Conservation (phyloP, 2,329 filamentous ascomycete genomes). For the Cercospora citrullina region DNA sequence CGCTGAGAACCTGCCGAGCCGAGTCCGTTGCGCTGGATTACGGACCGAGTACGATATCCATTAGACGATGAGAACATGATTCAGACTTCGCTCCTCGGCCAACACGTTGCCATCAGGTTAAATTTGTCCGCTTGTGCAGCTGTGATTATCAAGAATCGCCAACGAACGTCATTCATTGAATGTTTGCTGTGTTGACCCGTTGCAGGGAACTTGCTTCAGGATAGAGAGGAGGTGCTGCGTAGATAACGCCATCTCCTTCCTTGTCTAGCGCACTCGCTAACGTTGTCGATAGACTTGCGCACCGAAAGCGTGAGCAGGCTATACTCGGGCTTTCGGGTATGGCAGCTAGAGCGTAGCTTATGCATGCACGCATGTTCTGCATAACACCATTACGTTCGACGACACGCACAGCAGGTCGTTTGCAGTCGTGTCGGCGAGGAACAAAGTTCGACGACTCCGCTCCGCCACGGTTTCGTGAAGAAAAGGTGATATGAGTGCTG, state of each 20-base stretch:
- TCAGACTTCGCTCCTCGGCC: not conserved
- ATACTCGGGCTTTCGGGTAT: not conserved
- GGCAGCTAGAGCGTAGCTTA: not conserved
- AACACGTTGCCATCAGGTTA: not conserved
- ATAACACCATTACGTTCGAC: not conserved
- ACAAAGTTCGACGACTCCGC: not conserved
- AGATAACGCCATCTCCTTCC: not conserved
- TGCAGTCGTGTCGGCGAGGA: not conserved
- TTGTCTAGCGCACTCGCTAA: not conserved
- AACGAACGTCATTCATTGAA: not conserved
- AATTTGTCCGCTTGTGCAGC: not conserved
- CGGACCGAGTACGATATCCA: not conserved
- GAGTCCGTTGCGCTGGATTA: not conserved
- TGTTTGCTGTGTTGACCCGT: not conserved
- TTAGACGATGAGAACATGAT: not conserved
- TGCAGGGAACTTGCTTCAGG: not conserved
- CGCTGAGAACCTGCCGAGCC: not conserved
- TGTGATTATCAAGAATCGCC: not conserved
- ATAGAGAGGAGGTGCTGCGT: not conserved
- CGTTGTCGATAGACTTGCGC: not conserved
- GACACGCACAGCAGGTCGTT: not conserved
- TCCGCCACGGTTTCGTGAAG: not conserved
- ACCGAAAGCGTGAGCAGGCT: not conserved
- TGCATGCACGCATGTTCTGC: slow-evolving; percentile 12
- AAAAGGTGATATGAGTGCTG: not conserved